Conservation (phyloP, 345 rosid genomes). For the Melaleuca alternifolia region DNA sequence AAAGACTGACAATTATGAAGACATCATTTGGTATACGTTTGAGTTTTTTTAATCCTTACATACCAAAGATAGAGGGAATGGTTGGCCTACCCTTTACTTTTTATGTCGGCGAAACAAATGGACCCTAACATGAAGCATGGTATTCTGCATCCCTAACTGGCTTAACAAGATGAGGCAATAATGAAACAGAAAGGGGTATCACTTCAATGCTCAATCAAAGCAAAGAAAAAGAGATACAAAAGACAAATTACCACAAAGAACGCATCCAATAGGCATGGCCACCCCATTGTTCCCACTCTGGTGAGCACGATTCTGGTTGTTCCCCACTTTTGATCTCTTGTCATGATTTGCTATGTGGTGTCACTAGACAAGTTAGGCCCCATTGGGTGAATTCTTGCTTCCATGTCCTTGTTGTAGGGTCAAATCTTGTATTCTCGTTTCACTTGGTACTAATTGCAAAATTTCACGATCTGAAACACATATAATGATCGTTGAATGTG, state of each 20-base stretch:
- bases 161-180: background rate
- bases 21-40: background rate
- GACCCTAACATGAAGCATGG: background rate
- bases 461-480: background rate
- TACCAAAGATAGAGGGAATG: background rate
- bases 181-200: background rate
- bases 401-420: conserved; percentile 2
- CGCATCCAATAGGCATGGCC: background rate
- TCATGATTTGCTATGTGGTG: background rate
- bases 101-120: background rate
- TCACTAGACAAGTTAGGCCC: conserved; percentile 18
- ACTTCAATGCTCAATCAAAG: background rate
- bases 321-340: conserved; percentile 3
- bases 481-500: background rate
- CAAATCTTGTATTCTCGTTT: background rate
- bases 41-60: background rate
- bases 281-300: conserved; percentile 11
- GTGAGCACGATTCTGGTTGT: conserved; percentile 11
- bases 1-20: background rate
- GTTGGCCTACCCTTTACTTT: background rate
- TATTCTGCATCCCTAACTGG: background rate
- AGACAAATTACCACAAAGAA: background rate
- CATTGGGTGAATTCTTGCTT: conserved; percentile 11
- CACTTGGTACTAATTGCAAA: background rate
- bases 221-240: background rate